Conservation (phyloP, 495 filamentous ascomycete species). For the Aspergillus baeticus region DNA sequence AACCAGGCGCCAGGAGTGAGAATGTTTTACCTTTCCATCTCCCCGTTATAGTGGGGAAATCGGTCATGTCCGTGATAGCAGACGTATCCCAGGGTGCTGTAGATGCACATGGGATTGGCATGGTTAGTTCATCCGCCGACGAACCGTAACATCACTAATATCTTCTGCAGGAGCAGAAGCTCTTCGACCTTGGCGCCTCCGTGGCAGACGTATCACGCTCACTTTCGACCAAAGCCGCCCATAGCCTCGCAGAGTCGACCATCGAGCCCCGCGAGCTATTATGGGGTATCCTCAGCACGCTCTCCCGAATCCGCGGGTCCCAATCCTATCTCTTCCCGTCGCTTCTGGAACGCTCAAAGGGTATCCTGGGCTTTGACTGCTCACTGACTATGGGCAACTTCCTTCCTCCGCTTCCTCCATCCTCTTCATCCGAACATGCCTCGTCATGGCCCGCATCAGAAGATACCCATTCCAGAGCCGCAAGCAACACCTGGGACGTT, state of each 20-base stretch:
- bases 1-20: constrained; percentile 42
- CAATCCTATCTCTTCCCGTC: constrained; percentile 42
- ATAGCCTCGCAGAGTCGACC: constrained; percentile 31
- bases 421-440: constrained; percentile 5
- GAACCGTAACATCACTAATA: background rate
- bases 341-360: constrained; percentile 35
- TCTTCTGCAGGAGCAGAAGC: constrained; percentile 39
- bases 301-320: constrained; percentile 45
- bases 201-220: constrained; percentile 40
- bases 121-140: constrained; percentile 43
- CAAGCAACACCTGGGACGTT: constrained; percentile 7
- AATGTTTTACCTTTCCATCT: constrained; percentile 56
- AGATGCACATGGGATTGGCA: constrained; percentile 60
- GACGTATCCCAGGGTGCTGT: constrained; percentile 52
- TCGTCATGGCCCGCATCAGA: constrained; percentile 4
- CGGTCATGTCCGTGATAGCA: constrained; percentile 52
- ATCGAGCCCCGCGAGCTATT: constrained; percentile 40
- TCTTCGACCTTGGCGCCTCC: constrained; percentile 38
- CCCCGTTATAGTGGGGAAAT: constrained; percentile 55
- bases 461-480: background rate
- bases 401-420: constrained; percentile 23
- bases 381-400: constrained; percentile 34
- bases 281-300: constrained; percentile 42
- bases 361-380: constrained; percentile 33
- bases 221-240: constrained; percentile 29